Evolutionary conservation across 768 basidiomycete species (phyloP).

Genomic region (Cubamyces lactineus): DNA sequence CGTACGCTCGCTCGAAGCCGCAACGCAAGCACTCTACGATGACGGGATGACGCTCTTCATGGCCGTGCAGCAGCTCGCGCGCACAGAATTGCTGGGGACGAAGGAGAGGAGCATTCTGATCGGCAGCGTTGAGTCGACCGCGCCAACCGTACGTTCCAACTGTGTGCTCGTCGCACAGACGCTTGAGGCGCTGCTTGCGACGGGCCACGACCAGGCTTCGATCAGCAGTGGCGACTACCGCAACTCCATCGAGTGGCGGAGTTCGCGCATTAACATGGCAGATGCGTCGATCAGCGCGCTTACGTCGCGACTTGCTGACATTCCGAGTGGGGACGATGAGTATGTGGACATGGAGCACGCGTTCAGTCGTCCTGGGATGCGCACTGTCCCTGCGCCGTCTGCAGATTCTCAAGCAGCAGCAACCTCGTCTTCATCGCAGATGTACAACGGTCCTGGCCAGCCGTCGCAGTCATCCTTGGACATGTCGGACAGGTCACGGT

Average conservation of each 20-base stretch:
- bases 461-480: constrained; percentile 36
- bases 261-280: constrained; percentile 68
- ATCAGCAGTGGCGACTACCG: constrained; percentile 71
- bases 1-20: constrained; percentile 69
- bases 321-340: constrained; percentile 50
- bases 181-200: constrained; percentile 59
- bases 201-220: constrained; percentile 75
- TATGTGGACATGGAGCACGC: constrained; percentile 35
- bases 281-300: constrained; percentile 47
- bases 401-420: constrained; percentile 5
- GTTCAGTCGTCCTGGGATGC: constrained; percentile 26
- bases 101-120: constrained; percentile 35
- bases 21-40: constrained; percentile 75
- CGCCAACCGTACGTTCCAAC: constrained; percentile 56
- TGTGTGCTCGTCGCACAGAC: constrained; percentile 57
- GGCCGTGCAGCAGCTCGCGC: constrained; percentile 49
- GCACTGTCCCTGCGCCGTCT: constrained; percentile 10
- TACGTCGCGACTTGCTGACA: constrained; percentile 38
- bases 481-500: constrained; percentile 23
- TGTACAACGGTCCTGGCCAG: constrained; percentile 33
- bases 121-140: constrained; percentile 1
- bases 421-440: constrained; percentile 19
- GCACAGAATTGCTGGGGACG: constrained; percentile 28
- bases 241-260: constrained; percentile 77
- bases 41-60: constrained; percentile 64